These are phyloP conservation scores for Pseudogymnoascus sp. DNA, from an alignment of 2,329 filamentous ascomycete genomes.

Conservation along the genomic window DNA sequence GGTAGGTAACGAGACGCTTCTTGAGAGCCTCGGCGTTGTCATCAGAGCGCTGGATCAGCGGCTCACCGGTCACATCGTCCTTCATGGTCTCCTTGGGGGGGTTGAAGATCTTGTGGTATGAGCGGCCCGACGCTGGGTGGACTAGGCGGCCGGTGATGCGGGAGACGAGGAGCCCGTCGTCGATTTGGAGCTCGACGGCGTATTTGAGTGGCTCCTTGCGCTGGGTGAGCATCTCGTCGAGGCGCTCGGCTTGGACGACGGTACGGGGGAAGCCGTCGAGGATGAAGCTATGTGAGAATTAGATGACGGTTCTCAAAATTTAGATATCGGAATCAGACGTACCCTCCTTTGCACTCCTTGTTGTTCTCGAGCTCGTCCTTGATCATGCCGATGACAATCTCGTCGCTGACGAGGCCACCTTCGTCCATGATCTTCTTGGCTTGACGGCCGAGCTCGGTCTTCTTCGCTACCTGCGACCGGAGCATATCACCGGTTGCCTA, in stretches of 20 bases:
- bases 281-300: constrained; percentile 67
- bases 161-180: constrained; percentile 85
- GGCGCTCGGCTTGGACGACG: constrained; percentile 86
- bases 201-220: constrained; percentile 84
- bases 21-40: constrained; percentile 94
- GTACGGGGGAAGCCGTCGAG: constrained; percentile 98
- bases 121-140: constrained; percentile 91
- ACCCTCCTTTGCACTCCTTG: constrained; percentile 95
- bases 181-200: constrained; percentile 93
- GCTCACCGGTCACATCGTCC: constrained; percentile 95
- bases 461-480: constrained; percentile 94
- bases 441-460: constrained; percentile 87
- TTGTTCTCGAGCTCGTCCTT: constrained; percentile 93
- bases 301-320: too few relatives aligned
- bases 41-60: constrained; percentile 89
- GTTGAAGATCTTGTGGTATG: constrained; percentile 99
- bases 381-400: constrained; percentile 99
- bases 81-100: constrained; percentile 90
- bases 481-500: constrained; percentile 99
- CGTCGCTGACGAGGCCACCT: constrained; percentile 93
- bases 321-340: too few relatives aligned
- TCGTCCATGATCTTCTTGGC: constrained; percentile 99
- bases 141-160: constrained; percentile 94
- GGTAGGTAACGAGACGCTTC: constrained; percentile 91
- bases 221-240: constrained; percentile 80